Conservation (phyloP, 805 yeast species). For the Candida cerambycidarum region DNA sequence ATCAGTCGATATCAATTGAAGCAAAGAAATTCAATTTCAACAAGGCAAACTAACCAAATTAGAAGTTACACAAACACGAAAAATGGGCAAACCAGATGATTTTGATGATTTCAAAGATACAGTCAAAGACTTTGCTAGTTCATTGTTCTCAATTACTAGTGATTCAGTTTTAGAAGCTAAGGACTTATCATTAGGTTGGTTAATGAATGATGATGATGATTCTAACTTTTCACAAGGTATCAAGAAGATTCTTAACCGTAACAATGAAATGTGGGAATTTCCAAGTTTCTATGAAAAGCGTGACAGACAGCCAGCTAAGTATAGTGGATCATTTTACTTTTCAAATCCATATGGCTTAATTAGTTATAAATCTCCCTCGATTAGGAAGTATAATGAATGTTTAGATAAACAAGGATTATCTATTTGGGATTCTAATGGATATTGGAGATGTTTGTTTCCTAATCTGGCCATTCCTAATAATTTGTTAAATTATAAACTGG, state of each 20-base stretch:
- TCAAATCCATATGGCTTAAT: slow-evolving; percentile 44
- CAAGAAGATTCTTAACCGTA: slow-evolving; percentile 1
- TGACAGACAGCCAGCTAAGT: background rate
- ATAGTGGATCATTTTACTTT: slow-evolving; percentile 1
- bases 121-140: slow-evolving; percentile 26
- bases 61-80: too few species aligned
- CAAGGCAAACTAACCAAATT: too few species aligned
- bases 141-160: slow-evolving; percentile 23
- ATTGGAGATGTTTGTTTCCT: slow-evolving; percentile 91
- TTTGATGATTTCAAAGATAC: slow-evolving; percentile 26
- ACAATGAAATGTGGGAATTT: slow-evolving; percentile 14
- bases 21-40: too few species aligned
- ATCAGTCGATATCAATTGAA: background rate
- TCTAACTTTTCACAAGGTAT: slow-evolving; percentile 1
- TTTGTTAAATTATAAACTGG: slow-evolving; percentile 27
- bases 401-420: slow-evolving; percentile 62
- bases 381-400: slow-evolving; percentile 62
- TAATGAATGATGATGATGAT: slow-evolving; percentile 15
- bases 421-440: slow-evolving; percentile 81
- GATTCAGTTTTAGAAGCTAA: slow-evolving; percentile 24
- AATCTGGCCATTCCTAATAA: slow-evolving; percentile 36
- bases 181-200: slow-evolving; percentile 20
- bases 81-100: slow-evolving; percentile 7
- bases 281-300: slow-evolving; percentile 16
- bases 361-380: slow-evolving; percentile 59